phyloP scores from a whole-genome alignment of 805 yeast genomes.

The Saccharomycopsis amapae region DNA sequence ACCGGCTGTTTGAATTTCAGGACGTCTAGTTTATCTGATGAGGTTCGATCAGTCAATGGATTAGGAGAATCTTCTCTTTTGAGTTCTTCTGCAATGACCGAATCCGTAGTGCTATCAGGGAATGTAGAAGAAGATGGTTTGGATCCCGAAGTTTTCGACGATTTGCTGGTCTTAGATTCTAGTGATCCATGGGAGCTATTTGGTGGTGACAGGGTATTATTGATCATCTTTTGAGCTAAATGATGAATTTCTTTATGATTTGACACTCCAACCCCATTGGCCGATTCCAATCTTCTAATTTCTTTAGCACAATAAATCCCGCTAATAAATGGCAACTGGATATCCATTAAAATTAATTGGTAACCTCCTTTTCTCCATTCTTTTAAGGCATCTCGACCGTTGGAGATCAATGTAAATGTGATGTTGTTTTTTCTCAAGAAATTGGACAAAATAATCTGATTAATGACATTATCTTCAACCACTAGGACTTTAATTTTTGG shows the following conservation, averaged over 20 bases:
- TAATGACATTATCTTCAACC: slow-evolving; percentile 94
- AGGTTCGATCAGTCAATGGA: slow-evolving; percentile 24
- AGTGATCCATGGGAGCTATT: too few species aligned
- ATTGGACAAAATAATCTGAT: slow-evolving; percentile 85
- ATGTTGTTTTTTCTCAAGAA: slow-evolving; percentile 81
- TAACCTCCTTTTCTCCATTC: slow-evolving; percentile 94
- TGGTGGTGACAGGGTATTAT: too few species aligned
- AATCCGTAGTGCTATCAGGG: slow-evolving; percentile 28
- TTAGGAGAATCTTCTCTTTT: slow-evolving; percentile 22
- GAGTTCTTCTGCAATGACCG: slow-evolving; percentile 27
- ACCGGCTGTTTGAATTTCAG: slow-evolving; percentile 81
- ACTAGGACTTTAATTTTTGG: slow-evolving; percentile 87
- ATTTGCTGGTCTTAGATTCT: too few species aligned
- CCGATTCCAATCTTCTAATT: slow-evolving; percentile 74
- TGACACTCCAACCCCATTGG: slow-evolving; percentile 61
- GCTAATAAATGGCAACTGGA: slow-evolving; percentile 91
- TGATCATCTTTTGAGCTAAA: too few species aligned
- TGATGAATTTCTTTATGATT: slow-evolving; percentile 2
- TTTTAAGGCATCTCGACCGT: slow-evolving; percentile 92
- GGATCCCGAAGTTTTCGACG: too few species aligned
- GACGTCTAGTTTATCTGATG: slow-evolving; percentile 48
- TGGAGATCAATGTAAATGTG: slow-evolving; percentile 78
- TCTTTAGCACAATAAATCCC: slow-evolving; percentile 94
- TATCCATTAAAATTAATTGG: slow-evolving; percentile 93
- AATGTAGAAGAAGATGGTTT: not conserved